Percentiles rank a stretch among this genome's conserved stretches.
These are phyloP conservation scores for Phytophthora cajani DNA, from an alignment of 352 stramenopile genomes.

Conservation along the genomic window DNA sequence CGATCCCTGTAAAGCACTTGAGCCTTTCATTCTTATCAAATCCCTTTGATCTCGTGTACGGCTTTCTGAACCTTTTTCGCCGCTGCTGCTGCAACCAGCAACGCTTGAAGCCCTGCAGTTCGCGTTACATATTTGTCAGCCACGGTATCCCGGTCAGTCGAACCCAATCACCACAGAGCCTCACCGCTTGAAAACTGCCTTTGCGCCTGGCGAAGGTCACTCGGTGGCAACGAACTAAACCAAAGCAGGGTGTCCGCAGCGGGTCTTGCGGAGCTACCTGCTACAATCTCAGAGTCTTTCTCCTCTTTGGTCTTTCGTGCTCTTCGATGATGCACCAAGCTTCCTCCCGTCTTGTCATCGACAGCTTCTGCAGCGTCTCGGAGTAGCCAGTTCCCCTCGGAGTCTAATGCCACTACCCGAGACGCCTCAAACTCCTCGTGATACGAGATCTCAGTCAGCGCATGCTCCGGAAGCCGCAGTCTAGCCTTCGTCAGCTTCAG, in stretches of 20 bases:
- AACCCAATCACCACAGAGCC: conserved; percentile 8
- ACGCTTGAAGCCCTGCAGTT: conserved; percentile 41
- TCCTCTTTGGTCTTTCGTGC: conserved; percentile 13
- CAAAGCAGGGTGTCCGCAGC: conserved; percentile 54
- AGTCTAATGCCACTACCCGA: conserved; percentile 27
- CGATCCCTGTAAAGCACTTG: neutral
- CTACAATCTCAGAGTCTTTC: neutral
- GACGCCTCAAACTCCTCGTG: conserved; percentile 60
- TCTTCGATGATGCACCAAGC: conserved; percentile 23
- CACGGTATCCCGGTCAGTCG: neutral
- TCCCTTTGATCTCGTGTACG: conserved; percentile 17
- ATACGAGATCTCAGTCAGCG: conserved; percentile 68
- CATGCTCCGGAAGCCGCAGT: conserved; percentile 53
- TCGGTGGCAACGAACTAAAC: conserved; percentile 79
- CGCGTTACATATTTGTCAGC: neutral
- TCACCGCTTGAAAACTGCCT: conserved; percentile 65
- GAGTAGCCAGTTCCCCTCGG: conserved; percentile 33
- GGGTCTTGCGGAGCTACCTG: neutral
- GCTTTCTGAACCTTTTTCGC: conserved; percentile 39
- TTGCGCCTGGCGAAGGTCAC: conserved; percentile 66
- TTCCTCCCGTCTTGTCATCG: conserved; percentile 2
- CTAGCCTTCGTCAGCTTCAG: conserved; percentile 74
- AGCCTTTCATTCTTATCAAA: conserved; percentile 5
- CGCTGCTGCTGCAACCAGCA: conserved; percentile 40
- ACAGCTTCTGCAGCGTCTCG: conserved; percentile 11